Base-by-base conservation (phyloP, 306 rosid genomes). In the Vicia sativa region DNA sequence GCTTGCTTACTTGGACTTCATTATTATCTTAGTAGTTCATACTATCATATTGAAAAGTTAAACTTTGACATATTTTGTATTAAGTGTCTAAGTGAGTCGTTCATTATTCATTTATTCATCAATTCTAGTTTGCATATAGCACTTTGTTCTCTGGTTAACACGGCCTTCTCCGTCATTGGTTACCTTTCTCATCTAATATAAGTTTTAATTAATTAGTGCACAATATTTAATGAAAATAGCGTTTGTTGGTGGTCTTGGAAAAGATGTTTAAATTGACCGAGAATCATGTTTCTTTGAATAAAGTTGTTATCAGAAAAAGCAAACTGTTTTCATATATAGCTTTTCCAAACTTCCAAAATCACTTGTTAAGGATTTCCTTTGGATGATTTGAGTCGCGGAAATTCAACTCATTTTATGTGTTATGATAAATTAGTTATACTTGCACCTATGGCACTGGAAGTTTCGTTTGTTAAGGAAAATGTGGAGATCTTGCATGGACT, bases 71-170 rank as follows among this genome's bases (percentile, higher is more conserved):
- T 45, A 45, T 45, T 48, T 48, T 37, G 54, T 46, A 18, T 67
- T 12, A 16, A 13, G 19, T 5, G 53, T 52, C 42, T 37, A 37
- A 21, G 25, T 38, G 63, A 19, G 39, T 23, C 53, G 25, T 21
- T 38, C n/a, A 67, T 67, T n/a, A 43, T 64, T 11, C 56, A 64
- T 44, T 44, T 44, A 34, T 53, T 38, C 26, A 23, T 1, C 26
- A 2, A 23, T 23, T 23, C 1, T 23, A 35, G 62, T 35, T 37
- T 53, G 73, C 72, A 7, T 21, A 9, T 7, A 10, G 45, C 23
- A 21, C 23, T 1, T 12, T 1, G 28, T 25, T 25, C 28, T 25
- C 28, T 2, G 28, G 28, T 1, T 25, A 25, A 25, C 28, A 0
- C 3, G 28, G 28, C 28, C 28, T 25, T 25, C 28, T 25, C 28